Conservation (phyloP, 768 basidiomycete genomes). For the Crassisporium funariophilum region DNA sequence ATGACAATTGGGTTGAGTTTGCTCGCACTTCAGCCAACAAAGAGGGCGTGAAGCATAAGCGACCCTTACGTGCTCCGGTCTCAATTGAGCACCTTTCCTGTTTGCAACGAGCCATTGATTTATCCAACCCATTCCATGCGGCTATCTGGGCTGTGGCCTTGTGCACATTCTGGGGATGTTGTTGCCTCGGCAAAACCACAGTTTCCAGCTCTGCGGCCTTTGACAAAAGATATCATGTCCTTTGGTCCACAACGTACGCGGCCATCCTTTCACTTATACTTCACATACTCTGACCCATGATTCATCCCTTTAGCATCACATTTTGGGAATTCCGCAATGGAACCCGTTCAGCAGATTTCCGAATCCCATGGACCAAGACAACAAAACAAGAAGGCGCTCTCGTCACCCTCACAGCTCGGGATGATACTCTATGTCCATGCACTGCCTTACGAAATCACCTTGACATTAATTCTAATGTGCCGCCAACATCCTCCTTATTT, state of each 20-base stretch:
- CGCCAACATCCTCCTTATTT: conserved; percentile 6
- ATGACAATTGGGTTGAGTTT: conserved; percentile 14
- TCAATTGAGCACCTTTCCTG: conserved; percentile 29
- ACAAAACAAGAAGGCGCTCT: conserved; percentile 15
- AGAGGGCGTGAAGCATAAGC: conserved; percentile 10
- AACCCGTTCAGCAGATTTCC: conserved; percentile 11
- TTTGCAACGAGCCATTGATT: conserved; percentile 19
- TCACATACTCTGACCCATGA: not conserved
- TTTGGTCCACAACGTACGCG: not conserved
- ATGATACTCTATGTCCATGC: conserved; percentile 23
- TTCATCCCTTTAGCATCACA: not conserved
- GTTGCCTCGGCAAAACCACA: not conserved
- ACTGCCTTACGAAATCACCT: conserved; percentile 22
- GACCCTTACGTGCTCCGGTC: conserved; percentile 25
- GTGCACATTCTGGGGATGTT: conserved; percentile 33
- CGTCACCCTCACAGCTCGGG: conserved; percentile 22
- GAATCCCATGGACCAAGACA: conserved; percentile 32
- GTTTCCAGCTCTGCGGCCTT: not conserved
- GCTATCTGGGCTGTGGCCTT: conserved; percentile 34
- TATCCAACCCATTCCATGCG: conserved; percentile 26
- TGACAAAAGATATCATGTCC: not conserved
- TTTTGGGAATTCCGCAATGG: not conserved
- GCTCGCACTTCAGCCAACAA: conserved; percentile 10
- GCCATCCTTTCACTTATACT: not conserved
- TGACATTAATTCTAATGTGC: conserved; percentile 1